Percentiles rank a stretch among this genome's conserved stretches.
phyloP scores from a whole-genome alignment of 129 eudicot genomes.

The Smallanthus sonchifolius region DNA sequence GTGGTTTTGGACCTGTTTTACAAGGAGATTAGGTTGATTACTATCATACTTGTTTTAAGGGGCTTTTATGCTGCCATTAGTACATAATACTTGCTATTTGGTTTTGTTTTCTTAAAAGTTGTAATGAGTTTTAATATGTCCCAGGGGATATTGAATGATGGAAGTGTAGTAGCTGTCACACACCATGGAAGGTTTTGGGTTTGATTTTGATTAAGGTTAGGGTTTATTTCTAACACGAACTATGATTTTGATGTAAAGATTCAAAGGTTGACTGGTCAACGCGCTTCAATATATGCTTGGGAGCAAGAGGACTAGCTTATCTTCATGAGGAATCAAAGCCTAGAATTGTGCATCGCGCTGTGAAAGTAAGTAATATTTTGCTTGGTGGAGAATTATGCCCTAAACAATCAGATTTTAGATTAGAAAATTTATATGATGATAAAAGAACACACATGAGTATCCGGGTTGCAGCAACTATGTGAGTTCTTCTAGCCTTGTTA shows the following conservation, averaged over 20 bases:
- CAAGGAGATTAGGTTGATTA: conserved; percentile 43
- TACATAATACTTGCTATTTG: background rate
- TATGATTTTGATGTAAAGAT: too few relatives aligned
- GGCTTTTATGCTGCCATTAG: background rate
- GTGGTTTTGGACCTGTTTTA: conserved; percentile 80
- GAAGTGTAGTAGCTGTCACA: conserved; percentile 57
- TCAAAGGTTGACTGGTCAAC: conserved; percentile 54
- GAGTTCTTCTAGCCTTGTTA: conserved; percentile 20
- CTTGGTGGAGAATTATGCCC: conserved; percentile 60
- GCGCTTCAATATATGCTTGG: conserved; percentile 56
- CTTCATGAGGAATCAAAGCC: conserved; percentile 60
- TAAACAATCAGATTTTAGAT: conserved; percentile 63
- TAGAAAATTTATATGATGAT: conserved; percentile 64
- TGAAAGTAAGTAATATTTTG: conserved; percentile 52
- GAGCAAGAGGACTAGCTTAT: conserved; percentile 59
- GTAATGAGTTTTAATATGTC: background rate
- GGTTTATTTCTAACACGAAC: too few relatives aligned
- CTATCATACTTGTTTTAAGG: background rate
- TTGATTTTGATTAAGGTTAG: too few relatives aligned
- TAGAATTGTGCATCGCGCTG: conserved; percentile 57
- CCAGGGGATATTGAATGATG: conserved; percentile 65
- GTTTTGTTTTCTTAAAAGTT: background rate
- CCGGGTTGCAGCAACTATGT: conserved; percentile 71
- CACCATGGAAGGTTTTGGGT: conserved; percentile 54
- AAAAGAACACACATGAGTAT: conserved; percentile 65